Evolutionary conservation across 306 rosid genomes (phyloP).

Genomic region (Sicyos baderoa): DNA sequence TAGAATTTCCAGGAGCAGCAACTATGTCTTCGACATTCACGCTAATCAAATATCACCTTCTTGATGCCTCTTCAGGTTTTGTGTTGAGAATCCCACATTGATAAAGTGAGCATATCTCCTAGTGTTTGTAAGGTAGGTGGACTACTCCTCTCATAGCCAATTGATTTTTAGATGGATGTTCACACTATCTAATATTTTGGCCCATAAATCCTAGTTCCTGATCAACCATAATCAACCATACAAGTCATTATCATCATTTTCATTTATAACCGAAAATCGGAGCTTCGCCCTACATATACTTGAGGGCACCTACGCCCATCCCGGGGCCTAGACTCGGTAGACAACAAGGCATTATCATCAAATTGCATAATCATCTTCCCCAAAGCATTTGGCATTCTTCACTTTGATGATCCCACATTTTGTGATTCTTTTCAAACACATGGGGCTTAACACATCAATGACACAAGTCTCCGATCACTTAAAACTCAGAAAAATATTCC

Average conservation of each 20-base stretch:
- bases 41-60: not conserved
- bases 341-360: not conserved
- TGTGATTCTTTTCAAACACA: not conserved
- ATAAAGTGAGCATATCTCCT: too few relatives aligned
- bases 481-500: not conserved
- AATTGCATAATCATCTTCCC: not conserved
- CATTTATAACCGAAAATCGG: too few relatives aligned
- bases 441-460: slow-evolving; percentile 1
- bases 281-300: too few relatives aligned
- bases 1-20: not conserved
- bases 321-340: too few relatives aligned
- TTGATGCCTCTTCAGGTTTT: not conserved
- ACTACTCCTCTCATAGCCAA: too few relatives aligned
- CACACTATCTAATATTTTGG: too few relatives aligned
- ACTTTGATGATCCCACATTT: not conserved
- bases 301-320: too few relatives aligned
- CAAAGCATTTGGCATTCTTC: not conserved
- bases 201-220: not conserved
- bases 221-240: not conserved
- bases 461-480: not conserved
- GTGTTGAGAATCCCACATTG: too few relatives aligned
- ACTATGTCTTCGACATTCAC: not conserved
- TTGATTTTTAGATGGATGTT: too few relatives aligned
- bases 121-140: too few relatives aligned
- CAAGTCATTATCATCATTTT: not conserved